Evolutionary conservation across 768 basidiomycete species (phyloP).

Genomic region (Pisolithus tinctorius): DNA sequence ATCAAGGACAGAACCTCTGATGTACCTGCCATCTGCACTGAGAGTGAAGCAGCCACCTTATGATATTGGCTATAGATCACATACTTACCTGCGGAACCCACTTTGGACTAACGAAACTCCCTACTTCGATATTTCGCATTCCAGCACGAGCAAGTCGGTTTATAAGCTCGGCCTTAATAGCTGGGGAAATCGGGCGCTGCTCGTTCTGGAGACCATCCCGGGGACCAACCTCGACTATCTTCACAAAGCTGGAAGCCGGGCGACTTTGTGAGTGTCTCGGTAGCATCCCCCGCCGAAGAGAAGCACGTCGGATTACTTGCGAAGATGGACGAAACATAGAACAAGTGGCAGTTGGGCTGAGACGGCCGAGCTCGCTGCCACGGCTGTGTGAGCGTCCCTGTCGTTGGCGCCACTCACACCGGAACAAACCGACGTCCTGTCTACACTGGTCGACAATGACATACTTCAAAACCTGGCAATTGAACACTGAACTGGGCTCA

Average conservation of each 20-base stretch:
- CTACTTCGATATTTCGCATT: slow-evolving; percentile 65
- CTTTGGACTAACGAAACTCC: slow-evolving; percentile 89
- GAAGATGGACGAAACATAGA: neutral
- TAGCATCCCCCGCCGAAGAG: neutral
- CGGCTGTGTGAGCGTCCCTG: too few species aligned
- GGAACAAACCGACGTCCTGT: too few species aligned
- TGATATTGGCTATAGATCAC: neutral
- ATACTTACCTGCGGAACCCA: slow-evolving; percentile 81
- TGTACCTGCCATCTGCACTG: slow-evolving; percentile 77
- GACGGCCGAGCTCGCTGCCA: too few species aligned
- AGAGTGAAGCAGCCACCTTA: neutral
- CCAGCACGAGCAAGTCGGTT: slow-evolving; percentile 67
- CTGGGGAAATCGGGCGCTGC: slow-evolving; percentile 60
- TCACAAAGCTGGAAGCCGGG: slow-evolving; percentile 10
- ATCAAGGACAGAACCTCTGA: slow-evolving; percentile 61
- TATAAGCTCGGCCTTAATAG: slow-evolving; percentile 75
- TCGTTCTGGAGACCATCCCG: slow-evolving; percentile 93
- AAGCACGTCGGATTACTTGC: neutral
- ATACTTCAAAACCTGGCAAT: too few species aligned
- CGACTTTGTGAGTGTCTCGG: neutral
- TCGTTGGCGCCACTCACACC: too few species aligned
- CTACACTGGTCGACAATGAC: too few species aligned
- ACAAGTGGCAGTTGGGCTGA: neutral
- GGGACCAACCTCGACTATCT: slow-evolving; percentile 85
- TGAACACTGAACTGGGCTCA: too few species aligned